Percentiles rank a stretch among this genome's conserved stretches.
Conservation (phyloP, 306 rosid species). For the Abrus pulchellus region DNA sequence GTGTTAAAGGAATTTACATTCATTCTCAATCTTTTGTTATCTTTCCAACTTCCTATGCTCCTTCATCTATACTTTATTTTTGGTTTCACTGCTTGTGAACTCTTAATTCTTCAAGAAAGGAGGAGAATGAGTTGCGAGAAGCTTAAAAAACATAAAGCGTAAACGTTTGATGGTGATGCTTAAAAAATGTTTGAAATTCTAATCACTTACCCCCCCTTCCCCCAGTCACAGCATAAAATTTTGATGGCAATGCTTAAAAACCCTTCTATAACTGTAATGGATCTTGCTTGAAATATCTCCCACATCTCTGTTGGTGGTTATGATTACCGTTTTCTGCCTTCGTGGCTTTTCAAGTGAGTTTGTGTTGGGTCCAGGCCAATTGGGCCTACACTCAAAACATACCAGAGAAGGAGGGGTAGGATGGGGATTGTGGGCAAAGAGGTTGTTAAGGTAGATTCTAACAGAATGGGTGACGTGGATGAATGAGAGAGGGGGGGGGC, state of each 20-base stretch:
- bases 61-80: background rate
- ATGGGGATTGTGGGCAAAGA: no score
- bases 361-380: no score
- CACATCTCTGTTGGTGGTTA: background rate
- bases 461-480: no score
- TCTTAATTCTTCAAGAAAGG: slow-evolving; percentile 1
- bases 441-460: no score
- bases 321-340: background rate
- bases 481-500: no score
- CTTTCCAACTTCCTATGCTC: background rate
- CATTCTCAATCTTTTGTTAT: slow-evolving; percentile 3
- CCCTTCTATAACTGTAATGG: slow-evolving; percentile 14
- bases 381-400: no score
- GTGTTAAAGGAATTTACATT: background rate
- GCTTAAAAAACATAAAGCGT: background rate
- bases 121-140: background rate
- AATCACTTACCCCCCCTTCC: no score
- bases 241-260: slow-evolving; percentile 5
- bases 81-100: background rate
- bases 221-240: background rate
- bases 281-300: background rate
- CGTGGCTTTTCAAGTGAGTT: background rate
- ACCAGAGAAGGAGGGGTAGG: no score
- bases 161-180: background rate
- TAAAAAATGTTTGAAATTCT: background rate